Evolutionary conservation across 192 early-diverging fungal genomes (phyloP), one percentile per base, ranked within the genome.

Genomic region (Nowakowskiella sp.): DNA sequence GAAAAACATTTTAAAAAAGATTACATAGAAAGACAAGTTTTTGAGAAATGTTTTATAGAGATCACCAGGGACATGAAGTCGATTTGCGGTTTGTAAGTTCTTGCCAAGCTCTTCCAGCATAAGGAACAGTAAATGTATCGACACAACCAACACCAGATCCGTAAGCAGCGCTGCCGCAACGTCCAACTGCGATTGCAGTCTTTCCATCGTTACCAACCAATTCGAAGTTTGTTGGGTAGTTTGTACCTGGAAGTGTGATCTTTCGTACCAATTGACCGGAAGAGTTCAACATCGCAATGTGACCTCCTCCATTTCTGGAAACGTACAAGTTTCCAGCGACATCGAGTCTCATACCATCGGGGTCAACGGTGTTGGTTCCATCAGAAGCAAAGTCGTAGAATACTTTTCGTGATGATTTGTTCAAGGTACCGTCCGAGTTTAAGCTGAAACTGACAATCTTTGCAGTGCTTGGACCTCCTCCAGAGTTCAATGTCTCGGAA

Each of bases 291-390:
- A 66, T 65, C 6, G 62, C 69, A 1, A 80, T 61, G 51, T 76
- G 59, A 28, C 76, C 73, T 5, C 51, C 34, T 16, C 73, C 73
- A 44, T 72, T 70, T 31, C 77, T 66, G 9, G 76, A 62, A 16
- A 80, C 77, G 30, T 70, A 78, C 27, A 80, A 68, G 44, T 78
- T 80, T 2, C 77, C 77, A 13, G 36, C 7, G 13, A 29, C 57
- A 27, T 78, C 77, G 9, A 61, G 44, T 33, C 77, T 65, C 66
- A 80, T 80, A 27, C 77, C 77, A 33, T 80, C 77, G 28, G 78
- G 55, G 39, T 80, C 77, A 27, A 48, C 58, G 36, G 13, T 39
- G 13, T 39, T 13, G 13, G 36, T 39, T 19, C 19, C 19, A 19
- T 39, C 36, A 19, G 13, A 13, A 13, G 36, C 36, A 19, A 39